Evolutionary conservation across 805 yeast genomes (phyloP).

Genomic region (Zygoascus ofunaensis): DNA sequence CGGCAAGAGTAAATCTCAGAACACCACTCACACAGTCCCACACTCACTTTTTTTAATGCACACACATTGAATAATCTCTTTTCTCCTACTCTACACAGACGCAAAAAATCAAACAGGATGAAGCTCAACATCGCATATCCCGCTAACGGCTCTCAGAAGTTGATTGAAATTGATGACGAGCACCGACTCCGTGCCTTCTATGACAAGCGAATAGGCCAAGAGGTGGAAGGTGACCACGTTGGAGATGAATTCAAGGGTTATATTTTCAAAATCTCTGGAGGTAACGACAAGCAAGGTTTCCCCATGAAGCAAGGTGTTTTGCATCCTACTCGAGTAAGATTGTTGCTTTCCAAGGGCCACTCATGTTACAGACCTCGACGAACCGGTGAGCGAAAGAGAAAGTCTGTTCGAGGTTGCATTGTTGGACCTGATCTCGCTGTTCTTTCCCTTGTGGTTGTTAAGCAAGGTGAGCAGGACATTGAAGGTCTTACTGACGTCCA

Average conservation of each 20-base stretch:
- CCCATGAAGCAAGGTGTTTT: slow-evolving; percentile 99
- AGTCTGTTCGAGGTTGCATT: slow-evolving; percentile 99
- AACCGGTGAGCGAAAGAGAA: slow-evolving; percentile 99
- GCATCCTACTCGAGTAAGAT: slow-evolving; percentile 99
- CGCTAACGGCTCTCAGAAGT: slow-evolving; percentile 99
- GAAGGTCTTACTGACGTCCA: slow-evolving; percentile 92
- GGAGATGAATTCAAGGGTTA: slow-evolving; percentile 99
- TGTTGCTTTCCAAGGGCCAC: slow-evolving; percentile 85
- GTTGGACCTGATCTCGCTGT: slow-evolving; percentile 96
- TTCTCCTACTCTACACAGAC: not conserved
- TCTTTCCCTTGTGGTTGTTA: slow-evolving; percentile 83
- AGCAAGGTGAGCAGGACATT: slow-evolving; percentile 95
- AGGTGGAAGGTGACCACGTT: slow-evolving; percentile 96
- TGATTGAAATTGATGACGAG: slow-evolving; percentile 97
- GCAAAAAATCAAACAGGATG: slow-evolving; percentile 2
- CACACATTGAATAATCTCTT: not conserved
- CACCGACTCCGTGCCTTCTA: slow-evolving; percentile 96
- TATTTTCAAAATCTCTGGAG: slow-evolving; percentile 97
- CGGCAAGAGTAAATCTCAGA: too few relatives aligned
- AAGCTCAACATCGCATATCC: slow-evolving; percentile 99
- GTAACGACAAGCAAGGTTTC: slow-evolving; percentile 99
- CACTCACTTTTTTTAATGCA: slow-evolving; percentile 2
- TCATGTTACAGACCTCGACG: slow-evolving; percentile 99
- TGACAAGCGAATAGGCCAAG: slow-evolving; percentile 99
- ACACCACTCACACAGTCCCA: too few relatives aligned